Evolutionary conservation across 73 alveolate genomes (phyloP).

Genomic region (Paramecium tetraurelia): DNA sequence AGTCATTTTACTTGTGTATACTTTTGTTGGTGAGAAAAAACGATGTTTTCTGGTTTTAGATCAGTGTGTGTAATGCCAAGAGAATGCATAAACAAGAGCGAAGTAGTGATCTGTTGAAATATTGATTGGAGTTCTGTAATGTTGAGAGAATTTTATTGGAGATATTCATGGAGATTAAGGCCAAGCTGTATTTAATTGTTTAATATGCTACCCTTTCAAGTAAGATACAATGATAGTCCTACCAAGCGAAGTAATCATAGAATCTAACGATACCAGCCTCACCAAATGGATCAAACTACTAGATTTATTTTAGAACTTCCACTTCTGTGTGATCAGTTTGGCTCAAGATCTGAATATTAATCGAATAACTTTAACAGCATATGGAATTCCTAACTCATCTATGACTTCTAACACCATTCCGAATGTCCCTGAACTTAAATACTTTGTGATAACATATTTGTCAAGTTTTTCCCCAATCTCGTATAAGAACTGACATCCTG

Average conservation of each 20-base stretch:
- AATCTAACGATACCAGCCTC: slow-evolving; percentile 45
- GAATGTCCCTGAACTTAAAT: slow-evolving; percentile 95
- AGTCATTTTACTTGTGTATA: slow-evolving; percentile 43
- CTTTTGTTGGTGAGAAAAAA: slow-evolving; percentile 70
- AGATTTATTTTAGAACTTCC: slow-evolving; percentile 1
- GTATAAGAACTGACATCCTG: not conserved
- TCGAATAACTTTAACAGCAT: slow-evolving; percentile 33
- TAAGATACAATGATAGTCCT: slow-evolving; percentile 22
- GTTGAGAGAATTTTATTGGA: not conserved
- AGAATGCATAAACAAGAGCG: not conserved
- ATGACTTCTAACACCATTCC: slow-evolving; percentile 87
- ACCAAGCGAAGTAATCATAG: slow-evolving; percentile 31
- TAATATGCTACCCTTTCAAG: slow-evolving; percentile 31
- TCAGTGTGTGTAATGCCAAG: slow-evolving; percentile 93
- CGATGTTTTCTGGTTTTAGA: slow-evolving; percentile 95
- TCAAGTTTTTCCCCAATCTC: slow-evolving; percentile 56
- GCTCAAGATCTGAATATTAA: slow-evolving; percentile 41
- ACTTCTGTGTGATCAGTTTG: slow-evolving; percentile 38
- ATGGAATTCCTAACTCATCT: not conserved
- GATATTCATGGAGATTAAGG: not conserved
- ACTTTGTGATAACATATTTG: slow-evolving; percentile 50
- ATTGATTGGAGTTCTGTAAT: not conserved
- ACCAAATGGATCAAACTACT: slow-evolving; percentile 12
- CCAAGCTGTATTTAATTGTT: not conserved
- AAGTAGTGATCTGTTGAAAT: not conserved